Base-by-base conservation (phyloP, 139 green algal genomes). In the Choricystis sp. region DNA sequence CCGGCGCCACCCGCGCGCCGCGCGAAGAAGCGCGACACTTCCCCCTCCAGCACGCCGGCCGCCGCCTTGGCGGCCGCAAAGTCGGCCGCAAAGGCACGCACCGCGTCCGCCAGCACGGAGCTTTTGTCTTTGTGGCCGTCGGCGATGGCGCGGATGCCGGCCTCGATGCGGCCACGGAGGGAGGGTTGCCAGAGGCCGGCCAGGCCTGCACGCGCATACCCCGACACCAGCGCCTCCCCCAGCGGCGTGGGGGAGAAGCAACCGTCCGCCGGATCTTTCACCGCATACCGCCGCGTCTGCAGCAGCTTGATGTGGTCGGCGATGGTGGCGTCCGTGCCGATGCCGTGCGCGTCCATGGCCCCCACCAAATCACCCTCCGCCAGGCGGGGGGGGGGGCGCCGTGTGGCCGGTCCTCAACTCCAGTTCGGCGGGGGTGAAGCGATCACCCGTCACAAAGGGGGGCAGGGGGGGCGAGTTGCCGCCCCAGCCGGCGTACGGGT, bases 241-340 rank as follows among this genome's bases (percentile, higher is more conserved):
- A 95, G 73, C 0, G 82, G 56, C 0, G 85, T 94, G 23, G 88
- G 83, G 64, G 60, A 81, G 63, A 96, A 95, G 25, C 69, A 71
- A 40, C 25, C n/a, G 16, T 25, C 57, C 2, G 23, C 64, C 1
- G 61, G 75, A 31, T 95, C 85, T 72, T 95, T 96, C 29, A 48
- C 49, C 9, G 89, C 87, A 62, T 96, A 96, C 5, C 83, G 52
- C 23, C 70, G 31, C 25, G 74, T 67, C 28, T 80, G 70, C 62
- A 82, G 76, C 55, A 79, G 88, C 60, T 82, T 65, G 59, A 87
- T 87, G 80, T 95, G 89, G 65, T 93, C 81, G 9, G 81, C 85
- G 26, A 90, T 80, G 2, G 93, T 99, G 19, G 93, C 93, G 71
- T 99, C 93, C 3, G 93, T 99, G 26, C 93, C 93, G 63, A 99